Percentiles rank a stretch among this genome's conserved stretches.
Evolutionary conservation across 2,329 filamentous ascomycete genomes (phyloP).

Genomic region (Lasiodiplodia gonubiensis): DNA sequence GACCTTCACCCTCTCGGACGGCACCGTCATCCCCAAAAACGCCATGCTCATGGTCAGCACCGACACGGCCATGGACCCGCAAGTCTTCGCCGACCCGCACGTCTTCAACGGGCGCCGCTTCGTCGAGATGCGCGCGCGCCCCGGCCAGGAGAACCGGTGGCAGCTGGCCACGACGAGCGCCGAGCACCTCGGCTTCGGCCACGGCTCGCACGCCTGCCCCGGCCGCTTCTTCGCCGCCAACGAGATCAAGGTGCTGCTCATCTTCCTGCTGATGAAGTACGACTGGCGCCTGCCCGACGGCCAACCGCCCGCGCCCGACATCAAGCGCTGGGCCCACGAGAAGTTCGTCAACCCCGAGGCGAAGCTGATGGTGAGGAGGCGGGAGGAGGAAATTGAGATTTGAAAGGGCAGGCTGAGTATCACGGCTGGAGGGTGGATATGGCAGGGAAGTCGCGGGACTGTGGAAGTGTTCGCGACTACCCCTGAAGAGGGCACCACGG

Average conservation of each 20-base stretch:
- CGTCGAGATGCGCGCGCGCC: constrained; percentile 30
- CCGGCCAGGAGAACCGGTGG: constrained; percentile 31
- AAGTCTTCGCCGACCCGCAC: neutral
- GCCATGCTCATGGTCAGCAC: neutral
- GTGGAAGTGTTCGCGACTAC: too few relatives aligned
- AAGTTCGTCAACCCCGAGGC: neutral
- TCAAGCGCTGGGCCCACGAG: neutral
- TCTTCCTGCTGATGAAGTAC: constrained; percentile 21
- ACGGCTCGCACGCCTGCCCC: constrained; percentile 41
- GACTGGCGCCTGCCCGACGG: neutral
- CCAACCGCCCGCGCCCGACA: neutral
- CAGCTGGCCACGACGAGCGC: constrained; percentile 25
- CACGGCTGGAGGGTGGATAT: too few relatives aligned
- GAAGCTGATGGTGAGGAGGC: neutral
- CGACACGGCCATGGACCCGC: neutral
- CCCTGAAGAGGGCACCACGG: too few relatives aligned
- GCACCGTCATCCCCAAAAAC: neutral
- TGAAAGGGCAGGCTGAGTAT: neutral
- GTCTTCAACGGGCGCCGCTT: constrained; percentile 10
- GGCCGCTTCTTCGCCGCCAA: constrained; percentile 42
- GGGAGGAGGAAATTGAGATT: constrained; percentile 6
- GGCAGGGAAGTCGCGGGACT: too few relatives aligned
- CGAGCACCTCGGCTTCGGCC: constrained; percentile 36
- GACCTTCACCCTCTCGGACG: constrained; percentile 6
- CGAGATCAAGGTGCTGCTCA: constrained; percentile 43